Evolutionary conservation across 2,329 filamentous ascomycete genomes (phyloP).

Genomic region (Arachnopeziza araneosa): DNA sequence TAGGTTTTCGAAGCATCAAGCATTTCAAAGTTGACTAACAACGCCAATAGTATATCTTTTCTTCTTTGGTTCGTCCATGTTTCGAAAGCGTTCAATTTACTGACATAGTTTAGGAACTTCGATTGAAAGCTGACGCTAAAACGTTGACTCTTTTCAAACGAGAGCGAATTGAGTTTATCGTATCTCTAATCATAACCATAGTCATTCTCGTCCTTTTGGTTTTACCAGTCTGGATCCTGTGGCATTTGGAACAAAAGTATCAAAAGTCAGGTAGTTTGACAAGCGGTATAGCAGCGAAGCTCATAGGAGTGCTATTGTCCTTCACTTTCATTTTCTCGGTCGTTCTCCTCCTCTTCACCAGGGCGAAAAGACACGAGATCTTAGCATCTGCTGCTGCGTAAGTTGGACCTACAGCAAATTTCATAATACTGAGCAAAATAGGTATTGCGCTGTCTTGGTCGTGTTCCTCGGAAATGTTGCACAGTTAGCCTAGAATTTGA

Average conservation of each 20-base stretch:
- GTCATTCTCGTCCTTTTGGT: constrained; percentile 12
- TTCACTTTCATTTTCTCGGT: constrained; percentile 20
- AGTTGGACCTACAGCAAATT: constrained; percentile 3
- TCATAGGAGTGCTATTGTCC: constrained; percentile 17
- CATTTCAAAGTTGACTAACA: no score
- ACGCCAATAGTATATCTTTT: constrained; percentile 11
- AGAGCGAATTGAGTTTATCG: constrained; percentile 6
- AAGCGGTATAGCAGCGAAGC: not conserved
- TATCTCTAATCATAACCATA: constrained; percentile 8
- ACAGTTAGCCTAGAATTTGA: not conserved
- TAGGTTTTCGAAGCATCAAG: no score
- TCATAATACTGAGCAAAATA: not conserved
- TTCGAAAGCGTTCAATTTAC: no score
- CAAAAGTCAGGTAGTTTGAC: no score
- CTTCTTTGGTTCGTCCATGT: constrained; percentile 9
- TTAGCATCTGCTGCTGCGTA: constrained; percentile 24
- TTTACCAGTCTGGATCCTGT: constrained; percentile 16
- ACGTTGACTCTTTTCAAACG: constrained; percentile 1
- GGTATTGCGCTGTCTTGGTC: constrained; percentile 20
- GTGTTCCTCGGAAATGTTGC: constrained; percentile 17
- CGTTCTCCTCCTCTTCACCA: constrained; percentile 16
- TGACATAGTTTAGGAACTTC: constrained; percentile 1
- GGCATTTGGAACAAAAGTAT: not conserved
- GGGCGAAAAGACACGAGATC: constrained; percentile 24
- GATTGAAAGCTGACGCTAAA: constrained; percentile 5